phyloP scores from a whole-genome alignment of 495 filamentous ascomycete species.

The Aspergillus asperescens region DNA sequence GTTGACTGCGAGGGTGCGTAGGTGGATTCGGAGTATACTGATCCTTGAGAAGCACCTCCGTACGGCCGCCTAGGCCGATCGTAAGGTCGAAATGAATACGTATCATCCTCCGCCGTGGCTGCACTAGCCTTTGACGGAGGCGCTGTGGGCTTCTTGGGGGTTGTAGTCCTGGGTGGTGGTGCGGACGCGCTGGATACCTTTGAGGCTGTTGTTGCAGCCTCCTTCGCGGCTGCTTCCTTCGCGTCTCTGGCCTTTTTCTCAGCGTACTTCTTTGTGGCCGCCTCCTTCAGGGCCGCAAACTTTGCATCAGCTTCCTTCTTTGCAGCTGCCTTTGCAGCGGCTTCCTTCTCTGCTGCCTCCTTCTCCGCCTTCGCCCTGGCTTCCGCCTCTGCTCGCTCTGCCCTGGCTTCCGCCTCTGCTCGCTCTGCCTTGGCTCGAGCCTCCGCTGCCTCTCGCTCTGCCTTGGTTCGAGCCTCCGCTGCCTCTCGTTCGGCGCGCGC shows the following conservation, averaged over 20 bases:
- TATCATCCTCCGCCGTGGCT: slow-evolving; percentile 55
- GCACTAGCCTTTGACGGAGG: slow-evolving; percentile 57
- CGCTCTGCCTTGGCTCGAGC: slow-evolving; percentile 31
- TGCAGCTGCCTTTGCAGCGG: slow-evolving; percentile 39
- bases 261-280: slow-evolving; percentile 41
- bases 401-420: slow-evolving; percentile 36
- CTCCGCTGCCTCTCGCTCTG: slow-evolving; percentile 36
- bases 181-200: slow-evolving; percentile 25
- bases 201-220: slow-evolving; percentile 26
- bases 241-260: slow-evolving; percentile 43
- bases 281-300: slow-evolving; percentile 43
- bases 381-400: slow-evolving; percentile 37
- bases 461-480: slow-evolving; percentile 35
- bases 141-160: slow-evolving; percentile 52
- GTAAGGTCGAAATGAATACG: slow-evolving; percentile 78
- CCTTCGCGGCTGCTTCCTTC: slow-evolving; percentile 29
- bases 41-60: slow-evolving; percentile 47
- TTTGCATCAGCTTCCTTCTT: slow-evolving; percentile 46
- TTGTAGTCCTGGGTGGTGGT: slow-evolving; percentile 40
- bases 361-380: slow-evolving; percentile 35
- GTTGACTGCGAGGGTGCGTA: slow-evolving; percentile 79
- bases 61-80: slow-evolving; percentile 60
- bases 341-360: slow-evolving; percentile 43
- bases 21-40: slow-evolving; percentile 75
- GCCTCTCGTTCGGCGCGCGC: slow-evolving; percentile 29